phyloP scores from a whole-genome alignment of 306 rosid species.

The Pyrus pyrifolia region DNA sequence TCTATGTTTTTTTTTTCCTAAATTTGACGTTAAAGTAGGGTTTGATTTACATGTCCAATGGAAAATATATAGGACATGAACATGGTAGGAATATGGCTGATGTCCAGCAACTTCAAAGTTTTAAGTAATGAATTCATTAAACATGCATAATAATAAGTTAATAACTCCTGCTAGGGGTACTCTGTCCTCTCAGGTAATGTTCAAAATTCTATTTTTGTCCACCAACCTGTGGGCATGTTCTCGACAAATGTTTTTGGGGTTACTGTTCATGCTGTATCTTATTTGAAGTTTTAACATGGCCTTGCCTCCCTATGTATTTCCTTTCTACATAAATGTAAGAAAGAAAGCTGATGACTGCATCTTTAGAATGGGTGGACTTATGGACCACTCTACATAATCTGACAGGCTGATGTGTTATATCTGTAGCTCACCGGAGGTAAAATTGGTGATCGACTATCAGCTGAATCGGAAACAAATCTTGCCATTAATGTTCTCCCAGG shows the following conservation, averaged over 20 bases:
- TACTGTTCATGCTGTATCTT: neutral
- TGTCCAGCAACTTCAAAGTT: neutral
- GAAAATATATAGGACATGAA: neutral
- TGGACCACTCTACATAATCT: conserved; percentile 12
- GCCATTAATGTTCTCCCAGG: conserved; percentile 98
- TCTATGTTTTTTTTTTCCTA: neutral
- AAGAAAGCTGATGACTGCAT: neutral
- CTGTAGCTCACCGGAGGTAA: conserved; percentile 84
- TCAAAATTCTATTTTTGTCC: neutral
- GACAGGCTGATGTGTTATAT: conserved; percentile 22
- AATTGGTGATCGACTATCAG: conserved; percentile 81
- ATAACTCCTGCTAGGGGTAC: neutral
- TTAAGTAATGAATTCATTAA: neutral
- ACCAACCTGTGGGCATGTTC: neutral
- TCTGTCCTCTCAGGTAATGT: neutral
- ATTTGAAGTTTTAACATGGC: neutral
- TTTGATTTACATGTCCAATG: neutral
- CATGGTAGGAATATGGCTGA: neutral
- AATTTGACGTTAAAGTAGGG: neutral
- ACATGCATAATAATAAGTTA: neutral
- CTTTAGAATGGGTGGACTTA: neutral
- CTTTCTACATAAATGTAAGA: neutral
- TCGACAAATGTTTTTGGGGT: neutral
- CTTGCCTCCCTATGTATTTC: neutral
- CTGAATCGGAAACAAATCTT: conserved; percentile 97